Percentiles rank a stretch among this genome's conserved stretches.
Conservation (phyloP, 228 moss, liverwort and hornwort genomes). For the Sphagnum fallax region DNA sequence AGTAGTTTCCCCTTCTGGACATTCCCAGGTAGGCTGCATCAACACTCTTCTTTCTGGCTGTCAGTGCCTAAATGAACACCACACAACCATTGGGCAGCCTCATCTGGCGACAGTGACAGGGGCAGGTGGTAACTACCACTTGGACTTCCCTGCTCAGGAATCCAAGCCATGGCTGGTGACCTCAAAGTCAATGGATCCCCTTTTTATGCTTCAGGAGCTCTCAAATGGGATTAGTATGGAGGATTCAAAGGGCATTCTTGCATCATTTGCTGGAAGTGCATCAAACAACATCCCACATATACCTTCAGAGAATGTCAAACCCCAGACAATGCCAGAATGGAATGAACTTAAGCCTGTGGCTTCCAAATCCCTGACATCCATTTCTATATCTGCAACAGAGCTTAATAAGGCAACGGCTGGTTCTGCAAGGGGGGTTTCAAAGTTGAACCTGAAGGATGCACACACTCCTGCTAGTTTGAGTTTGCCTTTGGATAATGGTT, state of each 20-base stretch:
- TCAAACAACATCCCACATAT: not conserved
- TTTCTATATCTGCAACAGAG: not conserved
- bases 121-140: too few relatives aligned
- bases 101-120: too few relatives aligned
- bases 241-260: not conserved
- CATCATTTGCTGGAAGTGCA: not conserved
- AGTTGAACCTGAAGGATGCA: slow-evolving; percentile 25
- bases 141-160: too few relatives aligned
- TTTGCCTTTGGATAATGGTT: not conserved
- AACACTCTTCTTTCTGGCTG: too few relatives aligned
- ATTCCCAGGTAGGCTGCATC: too few relatives aligned
- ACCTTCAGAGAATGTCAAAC: not conserved
- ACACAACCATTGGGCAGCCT: too few relatives aligned
- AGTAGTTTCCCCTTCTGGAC: too few relatives aligned
- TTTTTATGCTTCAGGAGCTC: slow-evolving; percentile 1
- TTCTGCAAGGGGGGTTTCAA: slow-evolving; percentile 11
- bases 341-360: not conserved
- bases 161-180: not conserved
- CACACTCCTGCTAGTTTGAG: slow-evolving; percentile 6
- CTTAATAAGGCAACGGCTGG: not conserved
- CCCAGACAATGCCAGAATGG: not conserved
- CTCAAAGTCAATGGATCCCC: not conserved
- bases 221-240: not conserved
- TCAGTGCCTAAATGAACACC: too few relatives aligned
- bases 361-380: not conserved